Evolutionary conservation across 805 yeast genomes (phyloP).

Genomic region (Candida anglica): DNA sequence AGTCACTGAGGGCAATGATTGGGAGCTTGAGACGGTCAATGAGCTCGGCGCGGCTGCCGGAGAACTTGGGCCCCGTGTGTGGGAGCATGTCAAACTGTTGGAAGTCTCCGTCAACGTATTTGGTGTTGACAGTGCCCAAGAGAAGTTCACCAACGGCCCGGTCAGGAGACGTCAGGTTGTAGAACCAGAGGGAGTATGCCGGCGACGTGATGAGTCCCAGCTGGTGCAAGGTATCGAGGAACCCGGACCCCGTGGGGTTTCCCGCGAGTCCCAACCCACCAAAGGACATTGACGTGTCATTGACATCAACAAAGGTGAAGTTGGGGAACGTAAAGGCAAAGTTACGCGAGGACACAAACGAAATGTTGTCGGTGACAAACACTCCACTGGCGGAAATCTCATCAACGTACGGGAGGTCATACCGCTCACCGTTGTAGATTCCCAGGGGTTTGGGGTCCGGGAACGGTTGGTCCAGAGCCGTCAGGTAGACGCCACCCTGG

Average conservation of each 20-base stretch:
- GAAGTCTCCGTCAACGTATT: slow-evolving; percentile 43
- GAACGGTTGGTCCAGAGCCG: slow-evolving; percentile 8
- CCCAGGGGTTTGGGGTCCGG: slow-evolving; percentile 8
- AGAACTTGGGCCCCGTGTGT: slow-evolving; percentile 43
- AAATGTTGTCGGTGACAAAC: slow-evolving; percentile 19
- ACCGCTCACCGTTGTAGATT: slow-evolving; percentile 11
- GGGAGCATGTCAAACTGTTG: slow-evolving; percentile 50
- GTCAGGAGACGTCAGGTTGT: slow-evolving; percentile 8
- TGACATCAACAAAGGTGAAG: slow-evolving; percentile 25
- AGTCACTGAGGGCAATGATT: slow-evolving; percentile 21
- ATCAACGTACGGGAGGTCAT: slow-evolving; percentile 25
- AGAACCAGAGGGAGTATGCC: slow-evolving; percentile 33
- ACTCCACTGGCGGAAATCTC: slow-evolving; percentile 23
- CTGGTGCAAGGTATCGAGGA: slow-evolving; percentile 17
- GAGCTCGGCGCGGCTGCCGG: slow-evolving; percentile 6
- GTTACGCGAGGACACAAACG: slow-evolving; percentile 11
- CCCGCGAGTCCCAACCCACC: slow-evolving; percentile 39
- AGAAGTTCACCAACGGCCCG: slow-evolving; percentile 34
- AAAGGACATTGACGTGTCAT: slow-evolving; percentile 14
- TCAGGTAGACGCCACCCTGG: slow-evolving; percentile 19
- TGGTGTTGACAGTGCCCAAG: slow-evolving; percentile 56
- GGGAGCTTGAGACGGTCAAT: slow-evolving; percentile 22
- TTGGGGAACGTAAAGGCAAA: slow-evolving; percentile 10
- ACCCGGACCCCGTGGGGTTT: slow-evolving; percentile 20
- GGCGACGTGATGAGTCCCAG: slow-evolving; percentile 20